A percentile compares a stretch with the other conserved stretches of the same genome.
These are phyloP conservation scores for Euphorbia lathyris DNA, from an alignment of 345 rosid species.

Conservation along the genomic window DNA sequence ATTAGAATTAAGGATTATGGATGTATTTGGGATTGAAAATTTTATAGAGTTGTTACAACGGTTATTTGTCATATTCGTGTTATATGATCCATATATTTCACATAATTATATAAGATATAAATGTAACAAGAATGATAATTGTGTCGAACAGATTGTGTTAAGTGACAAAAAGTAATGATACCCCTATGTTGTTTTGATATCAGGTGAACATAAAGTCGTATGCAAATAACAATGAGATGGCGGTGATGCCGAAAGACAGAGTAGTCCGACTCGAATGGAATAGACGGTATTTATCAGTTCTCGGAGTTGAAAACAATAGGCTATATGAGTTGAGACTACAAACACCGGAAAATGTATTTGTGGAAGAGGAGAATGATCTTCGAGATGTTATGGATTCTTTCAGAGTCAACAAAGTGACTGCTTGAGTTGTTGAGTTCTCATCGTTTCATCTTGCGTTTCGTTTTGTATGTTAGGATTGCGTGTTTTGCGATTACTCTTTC, in stretches of 20 bases:
- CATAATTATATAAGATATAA: no score
- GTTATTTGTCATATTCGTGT: no score
- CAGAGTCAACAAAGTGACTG: constrained; percentile 64
- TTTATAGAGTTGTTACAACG: no score
- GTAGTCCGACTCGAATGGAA: constrained; percentile 83
- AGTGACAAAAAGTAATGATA: no score
- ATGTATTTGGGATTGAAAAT: no score
- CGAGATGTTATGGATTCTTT: constrained; percentile 88
- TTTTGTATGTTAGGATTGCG: not conserved
- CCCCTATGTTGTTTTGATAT: not conserved
- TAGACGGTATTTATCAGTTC: constrained; percentile 79
- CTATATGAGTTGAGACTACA: constrained; percentile 83
- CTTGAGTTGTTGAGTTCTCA: constrained; percentile 20
- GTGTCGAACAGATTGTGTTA: no score
- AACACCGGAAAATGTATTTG: constrained; percentile 82
- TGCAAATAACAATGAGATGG: constrained; percentile 87
- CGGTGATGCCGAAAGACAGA: constrained; percentile 89
- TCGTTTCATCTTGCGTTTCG: not conserved
- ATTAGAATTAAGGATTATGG: no score
- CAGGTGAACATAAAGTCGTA: constrained; percentile 92
- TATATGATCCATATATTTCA: no score
- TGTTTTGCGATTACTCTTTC: not conserved
- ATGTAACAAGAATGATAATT: no score
- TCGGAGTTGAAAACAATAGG: constrained; percentile 78
- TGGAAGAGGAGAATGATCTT: constrained; percentile 77